Evolutionary conservation across 2,329 filamentous ascomycete genomes (phyloP), one percentile per base, ranked within the genome.

Genomic region (Talaromyces sp.): DNA sequence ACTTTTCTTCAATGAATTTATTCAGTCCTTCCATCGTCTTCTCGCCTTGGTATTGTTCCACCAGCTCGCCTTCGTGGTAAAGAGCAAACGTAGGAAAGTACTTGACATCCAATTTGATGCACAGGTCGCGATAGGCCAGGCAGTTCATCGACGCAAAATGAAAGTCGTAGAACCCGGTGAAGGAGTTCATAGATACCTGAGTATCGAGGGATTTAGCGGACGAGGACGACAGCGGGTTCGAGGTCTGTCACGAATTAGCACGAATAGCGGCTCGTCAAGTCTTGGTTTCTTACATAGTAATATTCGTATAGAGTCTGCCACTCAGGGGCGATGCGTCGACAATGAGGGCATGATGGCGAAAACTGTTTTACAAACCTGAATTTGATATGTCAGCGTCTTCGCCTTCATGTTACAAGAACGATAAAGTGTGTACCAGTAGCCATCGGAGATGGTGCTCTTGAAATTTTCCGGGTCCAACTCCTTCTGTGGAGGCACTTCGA

Each of bases 241-340:
- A 95, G 42, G 93, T 97, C 79, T 91, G 81, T 52, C 34, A 27
- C 33, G 51, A 16, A 62, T 76, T 65, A 76, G 68, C 57, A 28
- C 28, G 34, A 57, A 59, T 52, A 18, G 40, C 42, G n/a, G 1
- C 27, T 16, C 4, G 23, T 51, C 4, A 5, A 18, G 12, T 12
- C 5, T 12, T 18, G 56, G 69, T 55, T 68, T 69, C 75, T 67
- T 66, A 80, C 78, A 65, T 80, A 87, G 80, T 97, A 99, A 76
- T 88, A 97, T 79, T 99, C 95, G 82, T 98, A 96, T 14, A 94
- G 77, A 5, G 93, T 97, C 77, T 98, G 92, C 82, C 87, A 97
- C 57, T 86, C 88, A 7, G 95, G 95, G 58, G 91, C 92, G 70
- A 92, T 90, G 56, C 84, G 81, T 73, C 84, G 83, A 79, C 93